phyloP scores from a whole-genome alignment of 257 asterid species.

The Lantana camara region DNA sequence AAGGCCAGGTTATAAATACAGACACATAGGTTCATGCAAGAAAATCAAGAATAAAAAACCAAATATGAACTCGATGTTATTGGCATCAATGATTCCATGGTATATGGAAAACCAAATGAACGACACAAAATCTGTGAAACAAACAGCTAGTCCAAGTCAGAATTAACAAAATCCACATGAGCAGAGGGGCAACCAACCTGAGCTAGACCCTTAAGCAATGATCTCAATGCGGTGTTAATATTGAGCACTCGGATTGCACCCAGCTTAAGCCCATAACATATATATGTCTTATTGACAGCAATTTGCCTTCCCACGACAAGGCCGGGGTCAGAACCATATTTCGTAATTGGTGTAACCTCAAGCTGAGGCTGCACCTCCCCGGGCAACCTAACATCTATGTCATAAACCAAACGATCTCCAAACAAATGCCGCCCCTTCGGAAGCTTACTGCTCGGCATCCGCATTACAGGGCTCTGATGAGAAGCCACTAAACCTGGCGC shows the following conservation, averaged over 20 bases:
- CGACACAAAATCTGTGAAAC: neutral
- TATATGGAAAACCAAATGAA: constrained; percentile 11
- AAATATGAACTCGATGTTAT: neutral
- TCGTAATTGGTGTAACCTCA: constrained; percentile 98
- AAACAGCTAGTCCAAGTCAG: neutral
- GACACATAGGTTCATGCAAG: neutral
- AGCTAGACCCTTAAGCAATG: constrained; percentile 89
- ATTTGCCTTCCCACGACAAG: constrained; percentile 93
- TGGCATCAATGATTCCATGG: neutral
- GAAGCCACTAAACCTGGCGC: constrained; percentile 46
- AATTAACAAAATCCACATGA: constrained; percentile 2
- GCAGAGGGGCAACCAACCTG: constrained; percentile 55
- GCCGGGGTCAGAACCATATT: constrained; percentile 92
- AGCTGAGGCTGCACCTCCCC: constrained; percentile 98
- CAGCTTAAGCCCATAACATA: constrained; percentile 88
- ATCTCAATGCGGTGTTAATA: constrained; percentile 90
- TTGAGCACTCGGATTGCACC: constrained; percentile 94
- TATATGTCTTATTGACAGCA: constrained; percentile 89
- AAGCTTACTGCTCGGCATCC: constrained; percentile 87
- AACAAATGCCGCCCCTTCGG: constrained; percentile 90
- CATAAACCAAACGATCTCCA: constrained; percentile 71
- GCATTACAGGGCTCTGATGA: constrained; percentile 55
- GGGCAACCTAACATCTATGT: constrained; percentile 73
- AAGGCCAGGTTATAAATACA: constrained; percentile 12
- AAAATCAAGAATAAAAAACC: neutral